Evolutionary conservation across 768 basidiomycete genomes (phyloP), one percentile per base, ranked within the genome.

Genomic region (Naganishia kalamii): DNA sequence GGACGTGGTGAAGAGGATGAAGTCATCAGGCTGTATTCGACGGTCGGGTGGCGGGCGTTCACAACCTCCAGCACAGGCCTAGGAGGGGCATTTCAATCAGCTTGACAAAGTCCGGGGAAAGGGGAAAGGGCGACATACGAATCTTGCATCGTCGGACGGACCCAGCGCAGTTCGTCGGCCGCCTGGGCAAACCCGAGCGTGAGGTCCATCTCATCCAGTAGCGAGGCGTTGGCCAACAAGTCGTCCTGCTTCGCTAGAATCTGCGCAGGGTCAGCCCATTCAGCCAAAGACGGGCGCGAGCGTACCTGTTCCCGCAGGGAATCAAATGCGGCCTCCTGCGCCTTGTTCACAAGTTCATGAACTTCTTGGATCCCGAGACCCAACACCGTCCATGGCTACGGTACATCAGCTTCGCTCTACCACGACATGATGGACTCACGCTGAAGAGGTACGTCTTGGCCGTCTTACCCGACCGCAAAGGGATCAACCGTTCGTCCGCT

Each of bases 41-140:
- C 93, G 1, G 90, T 87, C 0, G 92, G 92, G 80, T 98, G 93
- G 27, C 93, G 86, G 19, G 92, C 93, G 70, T 89, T 85, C 10
- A 80, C 79, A 32, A 96, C 86, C 12, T 86, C 77, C 70, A 88
- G 88, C 0, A 82, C 81, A 60, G 80, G 78, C 21, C 86, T 86
- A 62, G 4, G 21, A 32, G 25, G 46, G 27, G n/a, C 13, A 17
- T 25, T 2, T 8, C 30, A 27, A 13, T 10, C 12, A 32, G 30
- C 2, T n/a, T n/a, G 27, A 25, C 10, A 7, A 27, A 1, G 23
- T 47, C 29, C 21, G 41, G 33, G 4, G 27, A 49, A 19, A 0
- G 21, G n/a, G 63, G 4, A 35, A 37, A 33, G 40, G n/a, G 33
- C 21, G 50, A 66, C 86, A 69, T 68, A 92, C 93, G 86, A 83